Base-by-base conservation (phyloP, 495 filamentous ascomycete species). In the Friedmanniomyces simplex region DNA sequence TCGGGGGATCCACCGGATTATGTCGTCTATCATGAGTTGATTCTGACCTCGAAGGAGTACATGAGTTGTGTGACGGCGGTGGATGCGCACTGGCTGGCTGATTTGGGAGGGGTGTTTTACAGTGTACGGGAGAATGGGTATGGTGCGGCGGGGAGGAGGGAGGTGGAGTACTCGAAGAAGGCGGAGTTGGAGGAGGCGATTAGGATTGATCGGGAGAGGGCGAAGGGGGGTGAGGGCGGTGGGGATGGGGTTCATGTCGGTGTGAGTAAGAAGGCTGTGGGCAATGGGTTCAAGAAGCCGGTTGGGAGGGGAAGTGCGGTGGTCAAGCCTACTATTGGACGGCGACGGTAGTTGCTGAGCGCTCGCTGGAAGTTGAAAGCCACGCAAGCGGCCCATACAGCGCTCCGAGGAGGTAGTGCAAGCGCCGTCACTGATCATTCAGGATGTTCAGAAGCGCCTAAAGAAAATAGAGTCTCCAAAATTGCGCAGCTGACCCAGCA, bases 91-190 rank as follows among this genome's bases (percentile, higher is more conserved):
- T 99, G 94, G 94, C 82, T 99, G 63, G 94, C 94, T 16, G 93
- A 99, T 66, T 79, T 99, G 21, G 94, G 94, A 21, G 94, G 90
- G n/a, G 94, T 99, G 24, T 99, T 97, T 72, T 99, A 97, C 73
- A 90, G 86, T 13, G 82, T 97, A 67, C 96, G 96, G 72, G 91
- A 97, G 74, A 99, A 99, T 69, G 91, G 91, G 13, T 99, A 93
- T 69, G 93, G 87, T 16, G 86, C 88, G 7, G 80, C 88, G 30
- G 89, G 97, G 62, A 89, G 89, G 71, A 80, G 87, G 50, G 94
- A 99, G 73, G 85, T 85, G 25, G 94, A 97, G 71, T 96, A 95
- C 72, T 96, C 91, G 68, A 77, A 83, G 41, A 91, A 88, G 73
- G 93, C 94, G 85, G 93, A 97, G 69, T 89, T 97, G 61, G 91